Percentiles rank a stretch among this genome's conserved stretches.
These are phyloP conservation scores for Quercus dentata DNA, from an alignment of 306 rosid species.

Conservation along the genomic window DNA sequence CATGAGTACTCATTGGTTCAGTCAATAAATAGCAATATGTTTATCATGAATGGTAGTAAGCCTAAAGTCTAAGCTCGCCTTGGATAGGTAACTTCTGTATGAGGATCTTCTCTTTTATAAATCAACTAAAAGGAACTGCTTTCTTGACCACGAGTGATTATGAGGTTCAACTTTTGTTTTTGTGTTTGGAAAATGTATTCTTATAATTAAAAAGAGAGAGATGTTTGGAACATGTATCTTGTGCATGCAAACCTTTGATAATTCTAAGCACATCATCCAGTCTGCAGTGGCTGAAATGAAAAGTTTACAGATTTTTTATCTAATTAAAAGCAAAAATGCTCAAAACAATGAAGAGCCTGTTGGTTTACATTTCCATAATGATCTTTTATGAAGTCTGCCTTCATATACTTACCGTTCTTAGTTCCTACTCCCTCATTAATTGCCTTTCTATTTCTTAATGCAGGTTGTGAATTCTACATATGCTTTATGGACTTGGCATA, in stretches of 20 bases:
- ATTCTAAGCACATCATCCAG: background rate
- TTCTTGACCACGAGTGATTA: too few relatives aligned
- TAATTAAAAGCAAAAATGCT: background rate
- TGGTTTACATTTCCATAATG: background rate
- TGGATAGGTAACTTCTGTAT: too few relatives aligned
- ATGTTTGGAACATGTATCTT: too few relatives aligned
- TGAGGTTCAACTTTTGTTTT: too few relatives aligned
- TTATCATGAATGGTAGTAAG: too few relatives aligned
- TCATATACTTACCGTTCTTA: constrained; percentile 3
- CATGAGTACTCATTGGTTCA: too few relatives aligned
- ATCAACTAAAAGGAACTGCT: too few relatives aligned
- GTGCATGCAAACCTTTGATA: background rate
- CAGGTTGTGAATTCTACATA: constrained; percentile 80
- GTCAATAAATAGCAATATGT: too few relatives aligned
- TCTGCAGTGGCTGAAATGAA: background rate
- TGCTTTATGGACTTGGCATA: constrained; percentile 93
- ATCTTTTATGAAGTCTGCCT: background rate
- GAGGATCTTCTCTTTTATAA: too few relatives aligned
- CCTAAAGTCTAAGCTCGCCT: too few relatives aligned
- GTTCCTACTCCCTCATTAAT: background rate
- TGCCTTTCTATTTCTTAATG: constrained; percentile 1
- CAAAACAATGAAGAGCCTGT: background rate
- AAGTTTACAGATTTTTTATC: background rate
- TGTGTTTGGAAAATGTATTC: too few relatives aligned
- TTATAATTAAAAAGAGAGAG: too few relatives aligned